Conservation (phyloP, 2,329 filamentous ascomycete genomes). For the Alternaria gaisen region DNA sequence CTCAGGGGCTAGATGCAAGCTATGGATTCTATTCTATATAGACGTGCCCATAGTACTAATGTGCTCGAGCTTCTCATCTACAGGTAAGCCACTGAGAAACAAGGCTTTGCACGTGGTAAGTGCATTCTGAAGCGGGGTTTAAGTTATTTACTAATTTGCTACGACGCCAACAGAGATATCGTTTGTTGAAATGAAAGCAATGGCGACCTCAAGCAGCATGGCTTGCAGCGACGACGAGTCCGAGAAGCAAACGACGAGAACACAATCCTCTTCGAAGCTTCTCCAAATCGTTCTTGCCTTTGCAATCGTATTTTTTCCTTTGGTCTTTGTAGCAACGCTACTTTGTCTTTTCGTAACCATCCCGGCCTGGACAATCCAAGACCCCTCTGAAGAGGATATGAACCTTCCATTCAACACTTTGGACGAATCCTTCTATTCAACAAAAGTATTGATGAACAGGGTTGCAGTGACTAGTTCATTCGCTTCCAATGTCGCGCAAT, state of each 20-base stretch:
- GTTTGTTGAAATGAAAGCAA: not conserved
- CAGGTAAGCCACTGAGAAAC: no score
- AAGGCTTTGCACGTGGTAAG: no score
- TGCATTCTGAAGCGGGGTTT: no score
- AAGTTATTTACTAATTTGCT: not conserved
- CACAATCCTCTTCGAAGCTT: no score
- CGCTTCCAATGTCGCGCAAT: not conserved
- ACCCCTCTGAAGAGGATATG: not conserved
- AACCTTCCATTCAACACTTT: not conserved
- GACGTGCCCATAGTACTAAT: no score
- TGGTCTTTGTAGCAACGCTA: no score
- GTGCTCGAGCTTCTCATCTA: no score
- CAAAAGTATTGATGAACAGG: not conserved
- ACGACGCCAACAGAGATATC: not conserved
- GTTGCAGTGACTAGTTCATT: not conserved
- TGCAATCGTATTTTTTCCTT: no score
- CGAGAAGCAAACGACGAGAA: not conserved
- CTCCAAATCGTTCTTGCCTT: no score
- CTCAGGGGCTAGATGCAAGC: no score
- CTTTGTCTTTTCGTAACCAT: not conserved
- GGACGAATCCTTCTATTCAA: not conserved
- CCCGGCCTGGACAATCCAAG: not conserved
- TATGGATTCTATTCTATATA: no score
- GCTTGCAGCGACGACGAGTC: not conserved
- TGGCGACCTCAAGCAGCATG: not conserved